Evolutionary conservation across 148 eudicot genomes (phyloP).

Genomic region (Chenopodium berlandieri): DNA sequence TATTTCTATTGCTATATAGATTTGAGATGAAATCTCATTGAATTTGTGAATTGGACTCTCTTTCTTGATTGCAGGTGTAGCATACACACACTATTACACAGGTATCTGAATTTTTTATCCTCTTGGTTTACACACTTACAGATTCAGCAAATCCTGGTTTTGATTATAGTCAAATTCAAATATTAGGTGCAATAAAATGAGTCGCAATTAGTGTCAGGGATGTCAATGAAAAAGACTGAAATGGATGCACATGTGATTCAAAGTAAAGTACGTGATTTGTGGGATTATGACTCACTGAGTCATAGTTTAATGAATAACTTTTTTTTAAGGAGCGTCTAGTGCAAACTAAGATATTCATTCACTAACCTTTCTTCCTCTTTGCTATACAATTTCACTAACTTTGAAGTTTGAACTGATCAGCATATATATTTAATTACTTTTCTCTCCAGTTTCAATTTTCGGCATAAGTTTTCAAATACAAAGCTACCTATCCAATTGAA

Average conservation of each 20-base stretch:
- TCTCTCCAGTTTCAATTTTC: no score
- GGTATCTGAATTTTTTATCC: no score
- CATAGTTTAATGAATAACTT: neutral
- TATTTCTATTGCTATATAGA: no score
- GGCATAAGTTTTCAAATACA: no score
- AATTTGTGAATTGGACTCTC: no score
- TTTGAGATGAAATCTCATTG: no score
- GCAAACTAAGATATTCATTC: neutral
- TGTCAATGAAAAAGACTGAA: neutral
- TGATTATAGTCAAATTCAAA: neutral
- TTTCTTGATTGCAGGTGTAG: no score
- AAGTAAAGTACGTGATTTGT: conserved; percentile 8
- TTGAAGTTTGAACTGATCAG: neutral
- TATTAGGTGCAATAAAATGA: neutral
- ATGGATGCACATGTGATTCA: neutral
- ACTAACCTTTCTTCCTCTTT: neutral
- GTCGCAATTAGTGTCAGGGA: neutral
- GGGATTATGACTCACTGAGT: neutral
- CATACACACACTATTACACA: no score
- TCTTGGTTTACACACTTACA: no score
- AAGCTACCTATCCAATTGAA: no score
- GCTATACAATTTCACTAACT: neutral
- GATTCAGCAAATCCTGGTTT: neutral
- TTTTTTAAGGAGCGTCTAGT: neutral
- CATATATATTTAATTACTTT: no score